Conservation (phyloP, 345 rosid species). For the Melaleuca alternifolia region DNA sequence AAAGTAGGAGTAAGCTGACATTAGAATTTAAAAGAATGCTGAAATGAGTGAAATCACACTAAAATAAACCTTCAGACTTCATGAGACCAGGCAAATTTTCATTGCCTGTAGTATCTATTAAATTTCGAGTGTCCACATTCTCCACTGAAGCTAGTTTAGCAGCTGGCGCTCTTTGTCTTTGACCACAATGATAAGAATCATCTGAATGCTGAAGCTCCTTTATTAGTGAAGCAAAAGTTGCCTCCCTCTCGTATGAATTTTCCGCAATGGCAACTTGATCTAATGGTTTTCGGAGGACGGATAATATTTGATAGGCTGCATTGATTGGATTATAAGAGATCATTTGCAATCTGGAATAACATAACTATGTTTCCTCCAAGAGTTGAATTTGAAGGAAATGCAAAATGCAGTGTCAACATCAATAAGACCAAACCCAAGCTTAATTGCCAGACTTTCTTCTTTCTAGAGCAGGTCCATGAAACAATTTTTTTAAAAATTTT, state of each 20-base stretch:
- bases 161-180: not conserved
- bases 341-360: not conserved
- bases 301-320: slow-evolving; percentile 59
- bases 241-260: slow-evolving; percentile 4
- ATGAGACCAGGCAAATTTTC: not conserved
- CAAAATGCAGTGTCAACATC: not conserved
- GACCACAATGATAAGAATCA: not conserved
- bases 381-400: not conserved
- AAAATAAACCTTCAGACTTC: not conserved
- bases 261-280: slow-evolving; percentile 3
- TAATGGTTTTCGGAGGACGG: slow-evolving; percentile 48
- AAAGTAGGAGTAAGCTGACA: not conserved
- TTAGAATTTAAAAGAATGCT: not conserved
- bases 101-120: not conserved
- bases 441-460: not conserved
- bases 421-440: not conserved
- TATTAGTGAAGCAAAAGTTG: slow-evolving; percentile 4
- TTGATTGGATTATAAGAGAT: not conserved
- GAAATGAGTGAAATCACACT: not conserved
- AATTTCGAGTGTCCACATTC: not conserved
- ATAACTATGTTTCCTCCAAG: not conserved
- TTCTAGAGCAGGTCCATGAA: not conserved
- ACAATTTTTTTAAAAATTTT: not conserved
- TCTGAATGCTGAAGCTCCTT: not conserved
- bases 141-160: not conserved